Evolutionary conservation across 345 rosid genomes (phyloP).

Genomic region (Eucalyptus curtisii): DNA sequence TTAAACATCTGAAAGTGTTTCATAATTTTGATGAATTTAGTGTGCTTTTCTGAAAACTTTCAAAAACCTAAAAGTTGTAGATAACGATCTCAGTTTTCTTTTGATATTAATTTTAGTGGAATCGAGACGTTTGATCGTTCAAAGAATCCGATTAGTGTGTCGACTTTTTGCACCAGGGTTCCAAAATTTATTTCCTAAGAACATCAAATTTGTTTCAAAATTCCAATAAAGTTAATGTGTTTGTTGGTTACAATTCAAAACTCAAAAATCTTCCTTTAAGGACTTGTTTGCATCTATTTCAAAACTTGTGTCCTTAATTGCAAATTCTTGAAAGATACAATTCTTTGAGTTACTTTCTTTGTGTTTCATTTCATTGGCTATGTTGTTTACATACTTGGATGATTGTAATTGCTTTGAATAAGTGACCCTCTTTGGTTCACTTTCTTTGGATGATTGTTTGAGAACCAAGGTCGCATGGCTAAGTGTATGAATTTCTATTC

Average conservation of each 20-base stretch:
- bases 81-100: too few relatives aligned
- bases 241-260: not conserved
- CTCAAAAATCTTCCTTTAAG: not conserved
- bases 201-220: not conserved
- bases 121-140: too few relatives aligned
- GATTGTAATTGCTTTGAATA: not conserved
- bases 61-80: too few relatives aligned
- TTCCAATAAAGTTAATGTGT: not conserved
- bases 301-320: not conserved
- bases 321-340: not conserved
- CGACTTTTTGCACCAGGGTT: not conserved
- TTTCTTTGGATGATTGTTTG: not conserved
- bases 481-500: not conserved
- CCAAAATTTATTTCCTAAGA: not conserved
- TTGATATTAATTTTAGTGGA: too few relatives aligned
- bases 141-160: too few relatives aligned
- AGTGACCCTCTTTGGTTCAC: not conserved
- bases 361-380: not conserved
- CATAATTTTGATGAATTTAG: too few relatives aligned
- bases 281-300: not conserved
- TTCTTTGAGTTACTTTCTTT: not conserved
- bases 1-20: too few relatives aligned
- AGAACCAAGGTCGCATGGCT: not conserved
- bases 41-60: too few relatives aligned
- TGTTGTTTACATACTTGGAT: not conserved